Conservation (phyloP, 345 rosid species). For the Citrus maxima region DNA sequence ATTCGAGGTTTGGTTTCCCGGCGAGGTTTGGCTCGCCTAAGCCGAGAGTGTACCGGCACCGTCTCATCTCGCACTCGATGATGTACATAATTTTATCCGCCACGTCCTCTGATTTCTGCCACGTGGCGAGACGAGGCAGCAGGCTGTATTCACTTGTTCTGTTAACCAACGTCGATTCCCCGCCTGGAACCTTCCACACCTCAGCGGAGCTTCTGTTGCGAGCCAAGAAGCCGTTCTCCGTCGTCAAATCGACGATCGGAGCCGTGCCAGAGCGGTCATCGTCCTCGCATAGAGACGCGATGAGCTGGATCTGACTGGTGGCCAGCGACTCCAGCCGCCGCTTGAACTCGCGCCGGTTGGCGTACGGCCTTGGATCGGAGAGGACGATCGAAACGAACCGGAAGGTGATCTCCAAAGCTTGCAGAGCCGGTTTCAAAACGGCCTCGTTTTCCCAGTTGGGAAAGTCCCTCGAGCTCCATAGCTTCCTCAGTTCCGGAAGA, state of each 20-base stretch:
- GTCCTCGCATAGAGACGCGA: constrained; percentile 53
- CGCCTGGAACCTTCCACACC: constrained; percentile 61
- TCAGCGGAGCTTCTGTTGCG: constrained; percentile 52
- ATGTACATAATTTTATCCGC: constrained; percentile 61
- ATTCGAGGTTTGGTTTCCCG: constrained; percentile 73
- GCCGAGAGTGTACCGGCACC: constrained; percentile 75
- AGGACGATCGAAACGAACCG: constrained; percentile 63
- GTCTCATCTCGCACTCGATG: constrained; percentile 79
- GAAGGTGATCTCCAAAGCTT: constrained; percentile 79
- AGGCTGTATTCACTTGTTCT: constrained; percentile 68
- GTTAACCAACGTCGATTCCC: constrained; percentile 40
- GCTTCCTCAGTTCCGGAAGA: constrained; percentile 55
- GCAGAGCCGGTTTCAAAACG: constrained; percentile 70
- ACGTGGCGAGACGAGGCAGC: constrained; percentile 68
- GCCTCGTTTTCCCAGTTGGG: constrained; percentile 66
- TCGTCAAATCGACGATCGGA: constrained; percentile 44
- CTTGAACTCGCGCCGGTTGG: constrained; percentile 62
- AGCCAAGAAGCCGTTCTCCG: constrained; percentile 41
- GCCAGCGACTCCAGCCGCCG: constrained; percentile 72
- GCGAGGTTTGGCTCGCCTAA: constrained; percentile 78
- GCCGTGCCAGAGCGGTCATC: constrained; percentile 32
- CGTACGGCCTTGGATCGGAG: constrained; percentile 76
- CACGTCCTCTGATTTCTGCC: constrained; percentile 67
- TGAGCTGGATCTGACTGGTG: constrained; percentile 59
- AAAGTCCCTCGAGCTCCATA: constrained; percentile 49